phyloP scores from a whole-genome alignment of 2,329 filamentous ascomycete species.

The Colletotrichum cuscutae region DNA sequence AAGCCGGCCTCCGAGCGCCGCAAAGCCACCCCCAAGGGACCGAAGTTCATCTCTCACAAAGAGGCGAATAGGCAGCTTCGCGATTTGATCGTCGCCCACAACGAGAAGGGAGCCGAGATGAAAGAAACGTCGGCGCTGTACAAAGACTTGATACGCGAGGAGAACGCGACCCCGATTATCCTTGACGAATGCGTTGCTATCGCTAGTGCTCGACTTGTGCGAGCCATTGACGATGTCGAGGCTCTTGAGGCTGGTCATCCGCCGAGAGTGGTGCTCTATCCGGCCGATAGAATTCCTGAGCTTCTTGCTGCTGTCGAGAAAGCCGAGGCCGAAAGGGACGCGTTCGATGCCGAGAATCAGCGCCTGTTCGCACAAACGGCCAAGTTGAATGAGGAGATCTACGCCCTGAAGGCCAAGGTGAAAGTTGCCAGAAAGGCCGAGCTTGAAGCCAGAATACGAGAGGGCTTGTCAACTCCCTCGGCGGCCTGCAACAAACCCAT shows the following conservation, averaged over 20 bases:
- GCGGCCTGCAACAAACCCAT: background rate
- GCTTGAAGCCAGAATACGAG: background rate
- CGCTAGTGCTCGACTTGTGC: background rate
- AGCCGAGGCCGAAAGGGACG: background rate
- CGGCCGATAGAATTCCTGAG: background rate
- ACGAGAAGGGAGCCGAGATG: background rate
- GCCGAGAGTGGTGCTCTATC: background rate
- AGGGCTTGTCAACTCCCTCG: too few relatives aligned
- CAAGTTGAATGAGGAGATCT: background rate
- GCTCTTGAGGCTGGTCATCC: background rate
- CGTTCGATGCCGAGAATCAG: background rate
- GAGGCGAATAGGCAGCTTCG: background rate
- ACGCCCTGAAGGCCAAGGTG: background rate
- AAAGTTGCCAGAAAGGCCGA: background rate
- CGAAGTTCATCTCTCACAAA: background rate
- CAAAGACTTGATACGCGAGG: background rate
- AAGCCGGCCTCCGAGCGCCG: background rate
- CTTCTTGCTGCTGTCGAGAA: background rate
- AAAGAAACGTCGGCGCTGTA: background rate
- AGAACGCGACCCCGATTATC: background rate
- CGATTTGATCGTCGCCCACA: background rate
- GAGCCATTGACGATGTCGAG: background rate
- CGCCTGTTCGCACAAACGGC: background rate
- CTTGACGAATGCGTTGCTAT: constrained; percentile 2
- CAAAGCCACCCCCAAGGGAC: background rate